A percentile compares a stretch with the other conserved stretches of the same genome.
Evolutionary conservation across 2,329 filamentous ascomycete genomes (phyloP).

Genomic region (Cercospora sp.): DNA sequence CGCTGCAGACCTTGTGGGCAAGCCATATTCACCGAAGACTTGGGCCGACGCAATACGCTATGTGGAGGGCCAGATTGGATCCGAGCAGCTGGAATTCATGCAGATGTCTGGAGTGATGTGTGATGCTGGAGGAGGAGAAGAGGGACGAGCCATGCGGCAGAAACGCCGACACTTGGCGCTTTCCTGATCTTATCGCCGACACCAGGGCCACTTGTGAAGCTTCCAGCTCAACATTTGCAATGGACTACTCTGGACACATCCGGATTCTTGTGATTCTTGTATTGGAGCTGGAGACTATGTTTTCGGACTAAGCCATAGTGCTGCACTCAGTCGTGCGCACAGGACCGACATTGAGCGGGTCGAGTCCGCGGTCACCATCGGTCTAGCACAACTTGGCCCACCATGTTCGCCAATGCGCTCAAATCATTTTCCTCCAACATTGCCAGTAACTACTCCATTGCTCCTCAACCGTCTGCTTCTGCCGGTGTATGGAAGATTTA

Average conservation of each 20-base stretch:
- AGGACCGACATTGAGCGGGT: background rate
- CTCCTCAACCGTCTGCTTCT: slow-evolving; percentile 70
- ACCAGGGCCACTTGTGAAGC: background rate
- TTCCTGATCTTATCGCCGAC: background rate
- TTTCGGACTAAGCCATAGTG: background rate
- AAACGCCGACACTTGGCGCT: slow-evolving; percentile 1
- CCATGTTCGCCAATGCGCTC: slow-evolving; percentile 89
- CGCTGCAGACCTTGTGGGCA: background rate
- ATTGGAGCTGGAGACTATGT: background rate
- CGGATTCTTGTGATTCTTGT: background rate
- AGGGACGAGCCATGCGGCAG: background rate
- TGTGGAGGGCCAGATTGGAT: background rate
- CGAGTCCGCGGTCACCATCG: background rate
- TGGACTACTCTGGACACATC: background rate
- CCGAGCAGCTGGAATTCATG: background rate
- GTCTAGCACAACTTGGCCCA: slow-evolving; percentile 31
- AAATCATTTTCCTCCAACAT: slow-evolving; percentile 97
- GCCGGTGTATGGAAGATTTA: slow-evolving; percentile 97
- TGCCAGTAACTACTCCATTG: slow-evolving; percentile 83
- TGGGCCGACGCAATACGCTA: background rate
- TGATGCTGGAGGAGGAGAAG: background rate
- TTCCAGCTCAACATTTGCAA: background rate
- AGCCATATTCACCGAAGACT: background rate
- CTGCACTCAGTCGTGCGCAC: background rate
- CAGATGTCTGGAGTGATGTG: background rate